Evolutionary conservation across 768 basidiomycete species (phyloP).

Genomic region (Pleurotus citrinopileatus): DNA sequence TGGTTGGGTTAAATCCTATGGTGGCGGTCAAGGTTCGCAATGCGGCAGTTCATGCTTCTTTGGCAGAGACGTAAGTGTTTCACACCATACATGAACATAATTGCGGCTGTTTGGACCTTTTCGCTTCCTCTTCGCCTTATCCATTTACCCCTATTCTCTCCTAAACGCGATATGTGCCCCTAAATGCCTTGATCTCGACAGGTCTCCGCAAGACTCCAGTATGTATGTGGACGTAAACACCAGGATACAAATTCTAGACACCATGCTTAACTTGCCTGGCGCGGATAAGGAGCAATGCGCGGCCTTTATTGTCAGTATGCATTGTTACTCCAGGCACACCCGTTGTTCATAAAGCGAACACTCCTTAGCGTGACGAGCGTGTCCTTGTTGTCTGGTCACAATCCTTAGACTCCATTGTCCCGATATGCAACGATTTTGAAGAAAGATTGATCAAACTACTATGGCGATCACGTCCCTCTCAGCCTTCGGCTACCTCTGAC

Average conservation of each 20-base stretch:
- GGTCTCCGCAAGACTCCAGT: constrained; percentile 50
- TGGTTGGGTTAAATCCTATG: constrained; percentile 71
- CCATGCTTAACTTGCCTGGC: constrained; percentile 70
- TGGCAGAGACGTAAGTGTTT: constrained; percentile 64
- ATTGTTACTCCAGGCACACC: not conserved
- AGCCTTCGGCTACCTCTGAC: constrained; percentile 21
- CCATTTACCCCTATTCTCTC: no score
- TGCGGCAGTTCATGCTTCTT: constrained; percentile 77
- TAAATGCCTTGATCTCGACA: constrained; percentile 30
- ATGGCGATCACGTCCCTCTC: constrained; percentile 53
- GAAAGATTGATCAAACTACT: constrained; percentile 78
- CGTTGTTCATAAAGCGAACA: not conserved
- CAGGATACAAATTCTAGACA: constrained; percentile 81
- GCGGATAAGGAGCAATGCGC: constrained; percentile 87
- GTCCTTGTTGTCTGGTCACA: constrained; percentile 91
- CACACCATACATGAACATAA: not conserved
- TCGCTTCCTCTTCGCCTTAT: no score
- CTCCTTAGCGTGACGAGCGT: constrained; percentile 71
- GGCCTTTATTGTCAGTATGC: constrained; percentile 72
- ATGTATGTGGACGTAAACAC: constrained; percentile 80
- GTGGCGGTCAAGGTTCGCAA: constrained; percentile 80
- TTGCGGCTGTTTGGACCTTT: not conserved
- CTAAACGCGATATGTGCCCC: no score
- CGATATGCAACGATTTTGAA: constrained; percentile 70
- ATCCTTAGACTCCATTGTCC: constrained; percentile 74